These are phyloP conservation scores for Endotrypanum monterogeii DNA, from an alignment of 208 protist species.

Conservation along the genomic window DNA sequence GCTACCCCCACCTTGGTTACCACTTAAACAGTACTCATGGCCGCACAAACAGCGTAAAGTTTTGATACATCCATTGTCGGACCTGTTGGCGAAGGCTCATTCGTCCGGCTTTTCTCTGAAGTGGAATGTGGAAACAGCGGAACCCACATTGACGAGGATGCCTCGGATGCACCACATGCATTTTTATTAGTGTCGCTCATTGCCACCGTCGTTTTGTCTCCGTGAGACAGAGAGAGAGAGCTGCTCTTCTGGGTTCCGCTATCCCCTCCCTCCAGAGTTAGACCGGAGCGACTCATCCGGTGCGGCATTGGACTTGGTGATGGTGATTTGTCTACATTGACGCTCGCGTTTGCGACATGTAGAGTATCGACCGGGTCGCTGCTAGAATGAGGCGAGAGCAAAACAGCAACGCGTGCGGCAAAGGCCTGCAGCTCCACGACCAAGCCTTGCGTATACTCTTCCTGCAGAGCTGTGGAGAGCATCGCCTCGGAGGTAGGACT, in stretches of 20 bases:
- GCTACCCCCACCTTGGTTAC: background rate
- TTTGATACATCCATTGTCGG: constrained; percentile 18
- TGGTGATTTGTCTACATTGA: background rate
- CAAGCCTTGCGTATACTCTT: constrained; percentile 15
- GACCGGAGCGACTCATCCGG: background rate
- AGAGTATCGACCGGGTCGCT: background rate
- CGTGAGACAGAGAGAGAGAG: background rate
- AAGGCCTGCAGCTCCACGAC: constrained; percentile 20
- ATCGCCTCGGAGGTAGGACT: background rate
- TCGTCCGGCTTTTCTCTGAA: background rate
- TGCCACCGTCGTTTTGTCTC: background rate
- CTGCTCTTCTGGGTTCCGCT: background rate
- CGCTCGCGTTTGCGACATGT: background rate
- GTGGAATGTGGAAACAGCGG: constrained; percentile 14
- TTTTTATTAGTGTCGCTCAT: background rate
- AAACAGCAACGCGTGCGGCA: constrained; percentile 5
- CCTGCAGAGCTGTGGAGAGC: background rate
- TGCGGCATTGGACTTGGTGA: background rate
- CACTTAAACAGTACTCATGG: constrained; percentile 40
- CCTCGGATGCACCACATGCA: background rate
- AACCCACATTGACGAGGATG: constrained; percentile 8
- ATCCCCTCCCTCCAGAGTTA: background rate
- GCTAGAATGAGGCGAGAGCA: background rate
- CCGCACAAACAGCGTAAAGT: constrained; percentile 34
- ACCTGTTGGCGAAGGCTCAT: background rate